Evolutionary conservation across 208 protist genomes (phyloP), one percentile per base, ranked within the genome.

Genomic region (Angomonas ambiguus): DNA sequence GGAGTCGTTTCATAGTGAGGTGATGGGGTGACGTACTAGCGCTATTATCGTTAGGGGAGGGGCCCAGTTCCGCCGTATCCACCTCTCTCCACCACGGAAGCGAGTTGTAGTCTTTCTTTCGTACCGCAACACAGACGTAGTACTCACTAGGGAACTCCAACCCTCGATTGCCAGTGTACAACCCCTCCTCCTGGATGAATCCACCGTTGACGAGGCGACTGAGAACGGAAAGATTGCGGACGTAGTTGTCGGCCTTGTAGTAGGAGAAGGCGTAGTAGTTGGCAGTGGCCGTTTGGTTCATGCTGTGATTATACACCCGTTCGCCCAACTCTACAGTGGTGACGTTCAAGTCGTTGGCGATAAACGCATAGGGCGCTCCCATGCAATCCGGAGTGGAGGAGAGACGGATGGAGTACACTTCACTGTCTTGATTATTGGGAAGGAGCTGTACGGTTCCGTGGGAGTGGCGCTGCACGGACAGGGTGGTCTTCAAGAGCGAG

Each of bases 51-150:
- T 28, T 11, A 38, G 51, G 13, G 49, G 3, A 20, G 30, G n/a
- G 33, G 55, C 1, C n/a, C 2, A 45, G 38, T n/a, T 45, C 38
- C 38, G 28, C 18, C 1, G 25, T 27, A 32, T 61, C 41, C 30
- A 32, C 27, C 13, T 61, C 24, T 4, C 24, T 22, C 55, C 32
- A 20, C 55, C 55, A 61, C 28, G 55, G 55, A 27, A 61, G 27
- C 18, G 16, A 56, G 13, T 58, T 38, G 28, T 48, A 16, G 1
- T 0, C 2, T 10, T 42, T 45, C 67, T 85, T 91, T 45, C 67
- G 67, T 31, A 77, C 79, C 1, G 81, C 72, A 1, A 86, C 79
- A 34, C 85, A 91, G 10, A 91, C 85, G 51, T 71, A 84, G 71
- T 79, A 86, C 63, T 81, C 76, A 6, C 70, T 55, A 13, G 85